These are phyloP conservation scores for Trichoderma gracile DNA, from an alignment of 2,329 filamentous ascomycete species.

Conservation along the genomic window DNA sequence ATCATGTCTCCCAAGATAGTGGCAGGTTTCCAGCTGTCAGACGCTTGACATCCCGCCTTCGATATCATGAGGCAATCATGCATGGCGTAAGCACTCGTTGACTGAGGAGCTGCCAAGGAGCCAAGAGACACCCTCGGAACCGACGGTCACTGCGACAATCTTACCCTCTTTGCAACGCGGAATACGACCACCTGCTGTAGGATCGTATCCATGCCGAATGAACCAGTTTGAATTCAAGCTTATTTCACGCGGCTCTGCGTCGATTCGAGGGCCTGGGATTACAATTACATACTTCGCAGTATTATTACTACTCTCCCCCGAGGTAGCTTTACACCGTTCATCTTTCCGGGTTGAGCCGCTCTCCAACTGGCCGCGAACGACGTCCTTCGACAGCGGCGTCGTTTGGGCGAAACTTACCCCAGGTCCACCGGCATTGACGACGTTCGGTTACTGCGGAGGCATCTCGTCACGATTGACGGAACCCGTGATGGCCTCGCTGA, in stretches of 20 bases:
- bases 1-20: background rate
- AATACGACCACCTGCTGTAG: background rate
- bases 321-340: background rate
- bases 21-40: background rate
- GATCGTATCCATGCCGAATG: conserved; percentile 2
- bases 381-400: conserved; percentile 3
- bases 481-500: conserved; percentile 15
- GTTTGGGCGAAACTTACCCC: background rate
- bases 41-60: background rate
- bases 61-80: background rate
- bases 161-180: background rate
- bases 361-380: background rate
- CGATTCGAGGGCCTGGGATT: background rate
- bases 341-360: background rate
- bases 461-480: background rate
- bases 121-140: background rate
- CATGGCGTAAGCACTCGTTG: conserved; percentile 7
- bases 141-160: background rate
- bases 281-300: background rate
- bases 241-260: conserved; percentile 1
- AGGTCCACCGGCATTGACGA: background rate
- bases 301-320: too few relatives aligned
- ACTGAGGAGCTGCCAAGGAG: background rate
- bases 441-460: background rate
- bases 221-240: conserved; percentile 15